Evolutionary conservation across 305 asterid genomes (phyloP).

Genomic region (Euphrasia arctica): DNA sequence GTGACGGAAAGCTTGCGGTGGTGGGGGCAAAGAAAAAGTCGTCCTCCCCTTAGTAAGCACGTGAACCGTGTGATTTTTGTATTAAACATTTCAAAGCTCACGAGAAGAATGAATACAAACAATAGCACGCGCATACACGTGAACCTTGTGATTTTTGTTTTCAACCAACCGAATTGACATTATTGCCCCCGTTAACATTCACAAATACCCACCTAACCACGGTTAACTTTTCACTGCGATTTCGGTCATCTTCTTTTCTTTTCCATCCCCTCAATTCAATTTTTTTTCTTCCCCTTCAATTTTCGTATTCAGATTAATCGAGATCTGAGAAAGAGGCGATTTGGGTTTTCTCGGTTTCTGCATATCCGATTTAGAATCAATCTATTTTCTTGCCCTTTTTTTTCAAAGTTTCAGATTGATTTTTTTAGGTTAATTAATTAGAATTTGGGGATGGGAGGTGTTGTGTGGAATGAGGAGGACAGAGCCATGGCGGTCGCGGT

Average conservation of each 20-base stretch:
- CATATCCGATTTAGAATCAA: neutral
- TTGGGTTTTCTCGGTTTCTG: neutral
- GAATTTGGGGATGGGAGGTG: slow-evolving; percentile 49
- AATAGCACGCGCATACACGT: slow-evolving; percentile 1
- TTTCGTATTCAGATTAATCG: slow-evolving; percentile 14
- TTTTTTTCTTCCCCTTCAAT: no score
- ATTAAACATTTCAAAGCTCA: neutral
- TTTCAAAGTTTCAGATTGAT: neutral
- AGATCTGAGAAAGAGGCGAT: neutral
- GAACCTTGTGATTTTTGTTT: neutral
- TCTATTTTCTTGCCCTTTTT: slow-evolving; percentile 4
- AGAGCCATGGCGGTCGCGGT: slow-evolving; percentile 51
- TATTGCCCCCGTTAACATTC: neutral
- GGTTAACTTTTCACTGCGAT: no score
- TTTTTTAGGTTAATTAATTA: slow-evolving; percentile 12
- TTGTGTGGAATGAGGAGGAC: slow-evolving; percentile 48
- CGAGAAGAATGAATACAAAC: neutral
- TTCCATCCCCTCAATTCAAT: neutral
- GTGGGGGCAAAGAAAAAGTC: no score
- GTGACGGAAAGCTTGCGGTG: no score
- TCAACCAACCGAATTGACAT: neutral
- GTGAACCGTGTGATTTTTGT: slow-evolving; percentile 3
- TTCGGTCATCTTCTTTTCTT: neutral
- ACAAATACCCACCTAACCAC: slow-evolving; percentile 24
- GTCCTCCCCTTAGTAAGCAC: neutral